phyloP scores from a whole-genome alignment of 768 basidiomycete genomes.

The Glaciozyma martinii region DNA sequence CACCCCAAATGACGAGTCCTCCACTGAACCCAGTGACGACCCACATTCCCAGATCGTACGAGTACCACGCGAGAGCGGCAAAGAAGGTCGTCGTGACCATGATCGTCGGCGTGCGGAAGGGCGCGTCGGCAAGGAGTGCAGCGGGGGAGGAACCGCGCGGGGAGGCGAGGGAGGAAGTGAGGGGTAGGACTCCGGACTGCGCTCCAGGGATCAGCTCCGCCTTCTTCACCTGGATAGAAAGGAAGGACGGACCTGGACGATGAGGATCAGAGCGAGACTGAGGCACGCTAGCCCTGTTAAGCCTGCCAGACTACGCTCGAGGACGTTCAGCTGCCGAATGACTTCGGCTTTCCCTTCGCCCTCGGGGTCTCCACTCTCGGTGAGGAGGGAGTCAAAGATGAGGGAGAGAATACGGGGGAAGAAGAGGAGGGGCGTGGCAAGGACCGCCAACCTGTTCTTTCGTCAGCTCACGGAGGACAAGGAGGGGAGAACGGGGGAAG shows the following conservation, averaged over 20 bases:
- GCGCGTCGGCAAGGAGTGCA: conserved; percentile 3
- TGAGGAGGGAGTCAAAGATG: conserved; percentile 19
- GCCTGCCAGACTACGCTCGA: conserved; percentile 16
- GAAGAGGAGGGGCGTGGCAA: conserved; percentile 15
- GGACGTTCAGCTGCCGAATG: conserved; percentile 14
- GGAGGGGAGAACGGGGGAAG: not conserved
- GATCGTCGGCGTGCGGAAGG: conserved; percentile 17
- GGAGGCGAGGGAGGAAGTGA: conserved; percentile 14
- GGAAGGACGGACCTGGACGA: conserved; percentile 17
- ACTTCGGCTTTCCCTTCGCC: conserved; percentile 8
- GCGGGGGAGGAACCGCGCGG: not conserved
- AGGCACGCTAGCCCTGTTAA: conserved; percentile 10
- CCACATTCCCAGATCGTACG: conserved; percentile 9
- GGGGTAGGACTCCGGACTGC: conserved; percentile 22
- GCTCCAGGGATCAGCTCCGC: not conserved
- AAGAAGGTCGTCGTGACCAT: conserved; percentile 12
- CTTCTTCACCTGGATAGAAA: not conserved
- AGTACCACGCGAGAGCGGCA: conserved; percentile 6
- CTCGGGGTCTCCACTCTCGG: conserved; percentile 8
- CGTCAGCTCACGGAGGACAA: not conserved
- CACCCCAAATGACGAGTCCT: conserved; percentile 1
- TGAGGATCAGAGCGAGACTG: conserved; percentile 4
- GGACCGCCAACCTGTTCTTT: conserved; percentile 6
- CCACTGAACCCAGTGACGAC: conserved; percentile 4
- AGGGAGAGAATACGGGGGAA: conserved; percentile 24